These are phyloP conservation scores for Straminergon stramineum DNA, from an alignment of 225 moss, liverwort and hornwort species.

Conservation along the genomic window DNA sequence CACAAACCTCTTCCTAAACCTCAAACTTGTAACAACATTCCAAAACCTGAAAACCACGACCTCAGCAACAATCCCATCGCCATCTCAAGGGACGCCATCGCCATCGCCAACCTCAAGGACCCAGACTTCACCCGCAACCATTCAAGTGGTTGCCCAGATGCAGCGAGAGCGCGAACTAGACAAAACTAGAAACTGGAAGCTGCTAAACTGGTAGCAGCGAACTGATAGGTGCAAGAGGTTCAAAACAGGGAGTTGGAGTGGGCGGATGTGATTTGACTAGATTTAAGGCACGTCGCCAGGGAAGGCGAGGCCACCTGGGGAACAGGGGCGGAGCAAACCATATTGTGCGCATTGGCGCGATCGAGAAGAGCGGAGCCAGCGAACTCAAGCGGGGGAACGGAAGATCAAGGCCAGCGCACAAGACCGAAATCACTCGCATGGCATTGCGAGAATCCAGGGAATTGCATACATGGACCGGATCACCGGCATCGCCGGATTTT, in stretches of 20 bases:
- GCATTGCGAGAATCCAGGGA: background rate
- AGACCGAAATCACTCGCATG: background rate
- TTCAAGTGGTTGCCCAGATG: background rate
- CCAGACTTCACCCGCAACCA: background rate
- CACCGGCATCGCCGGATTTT: background rate
- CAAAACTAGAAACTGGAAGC: background rate
- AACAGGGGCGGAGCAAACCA: background rate
- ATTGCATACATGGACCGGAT: background rate
- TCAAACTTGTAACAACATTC: background rate
- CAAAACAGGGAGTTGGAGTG: background rate
- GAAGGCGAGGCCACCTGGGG: background rate
- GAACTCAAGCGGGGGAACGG: background rate
- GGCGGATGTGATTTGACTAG: background rate
- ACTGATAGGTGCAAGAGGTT: background rate
- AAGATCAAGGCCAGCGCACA: constrained; percentile 6
- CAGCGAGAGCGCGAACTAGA: background rate
- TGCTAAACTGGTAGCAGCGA: background rate
- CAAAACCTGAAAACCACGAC: background rate
- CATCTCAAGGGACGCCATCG: background rate
- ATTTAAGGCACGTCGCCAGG: constrained; percentile 1
- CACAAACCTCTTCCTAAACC: background rate
- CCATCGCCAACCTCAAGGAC: background rate
- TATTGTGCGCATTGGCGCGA: constrained; percentile 1
- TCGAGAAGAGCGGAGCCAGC: background rate
- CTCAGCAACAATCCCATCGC: background rate